phyloP scores from a whole-genome alignment of 2,329 filamentous ascomycete genomes.

The Pleochaeta shiraiana region DNA sequence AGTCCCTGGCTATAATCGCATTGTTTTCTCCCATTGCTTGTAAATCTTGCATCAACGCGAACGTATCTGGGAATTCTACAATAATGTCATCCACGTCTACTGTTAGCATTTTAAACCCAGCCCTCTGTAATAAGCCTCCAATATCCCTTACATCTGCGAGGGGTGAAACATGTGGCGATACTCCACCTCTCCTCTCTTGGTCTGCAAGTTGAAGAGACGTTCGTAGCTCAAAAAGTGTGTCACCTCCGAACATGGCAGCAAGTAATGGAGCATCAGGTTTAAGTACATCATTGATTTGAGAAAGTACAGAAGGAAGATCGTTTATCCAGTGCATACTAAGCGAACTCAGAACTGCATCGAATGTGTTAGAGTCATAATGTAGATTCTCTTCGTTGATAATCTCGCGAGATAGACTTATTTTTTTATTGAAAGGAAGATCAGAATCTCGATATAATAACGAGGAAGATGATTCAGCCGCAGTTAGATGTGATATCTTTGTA shows the following conservation, averaged over 20 bases:
- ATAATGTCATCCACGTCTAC: conserved; percentile 96
- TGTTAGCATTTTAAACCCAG: conserved; percentile 88
- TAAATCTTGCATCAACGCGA: conserved; percentile 79
- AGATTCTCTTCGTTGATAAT: conserved; percentile 57
- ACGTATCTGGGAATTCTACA: conserved; percentile 78
- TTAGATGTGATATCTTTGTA: conserved; percentile 48
- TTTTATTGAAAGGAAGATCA: conserved; percentile 48
- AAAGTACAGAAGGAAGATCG: conserved; percentile 66
- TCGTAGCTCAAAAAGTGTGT: conserved; percentile 81
- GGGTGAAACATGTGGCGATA: conserved; percentile 77
- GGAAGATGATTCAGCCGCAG: conserved; percentile 63
- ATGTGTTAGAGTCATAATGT: conserved; percentile 53
- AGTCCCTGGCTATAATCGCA: conserved; percentile 66
- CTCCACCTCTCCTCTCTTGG: conserved; percentile 72
- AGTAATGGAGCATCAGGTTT: conserved; percentile 87
- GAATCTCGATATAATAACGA: conserved; percentile 62
- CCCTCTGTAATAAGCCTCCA: conserved; percentile 64
- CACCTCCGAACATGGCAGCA: conserved; percentile 89
- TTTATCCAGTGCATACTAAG: conserved; percentile 95
- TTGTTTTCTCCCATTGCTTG: conserved; percentile 95
- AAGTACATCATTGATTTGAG: conserved; percentile 66
- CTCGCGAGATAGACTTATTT: conserved; percentile 49
- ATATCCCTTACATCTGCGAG: conserved; percentile 83
- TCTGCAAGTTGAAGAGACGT: conserved; percentile 87
- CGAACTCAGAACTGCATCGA: conserved; percentile 79